A percentile compares a stretch with the other conserved stretches of the same genome.
phyloP scores from a whole-genome alignment of 306 rosid genomes.

The Cicer arietinum region DNA sequence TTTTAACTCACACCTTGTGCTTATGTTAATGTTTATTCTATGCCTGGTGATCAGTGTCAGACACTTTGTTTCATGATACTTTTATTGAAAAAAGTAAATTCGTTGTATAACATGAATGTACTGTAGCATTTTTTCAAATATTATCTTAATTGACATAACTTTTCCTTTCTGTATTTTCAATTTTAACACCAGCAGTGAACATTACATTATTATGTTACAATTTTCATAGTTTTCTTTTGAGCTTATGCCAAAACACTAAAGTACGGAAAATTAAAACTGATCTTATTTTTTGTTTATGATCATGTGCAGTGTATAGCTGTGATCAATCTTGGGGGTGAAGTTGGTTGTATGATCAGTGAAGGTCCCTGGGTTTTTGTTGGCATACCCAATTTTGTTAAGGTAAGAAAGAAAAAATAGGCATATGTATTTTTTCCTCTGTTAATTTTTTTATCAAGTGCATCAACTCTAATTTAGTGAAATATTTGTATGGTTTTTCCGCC shows the following conservation, averaged over 20 bases:
- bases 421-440: constrained; percentile 8
- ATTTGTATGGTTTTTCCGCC: not conserved
- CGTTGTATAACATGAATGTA: not conserved
- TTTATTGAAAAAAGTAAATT: constrained; percentile 12
- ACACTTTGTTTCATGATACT: not conserved
- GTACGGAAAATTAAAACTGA: constrained; percentile 19
- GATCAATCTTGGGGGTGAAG: constrained; percentile 81
- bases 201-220: not conserved
- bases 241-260: not conserved
- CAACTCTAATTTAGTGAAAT: constrained; percentile 25
- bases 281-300: constrained; percentile 35
- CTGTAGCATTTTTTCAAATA: not conserved
- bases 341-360: constrained; percentile 92
- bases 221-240: not conserved
- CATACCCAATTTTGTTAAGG: constrained; percentile 81
- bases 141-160: not conserved
- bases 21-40: constrained; percentile 8
- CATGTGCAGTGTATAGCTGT: constrained; percentile 69
- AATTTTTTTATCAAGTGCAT: constrained; percentile 10
- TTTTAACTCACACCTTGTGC: not conserved
- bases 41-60: not conserved
- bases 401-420: constrained; percentile 42
- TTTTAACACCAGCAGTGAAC: constrained; percentile 35
- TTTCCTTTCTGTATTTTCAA: not conserved
- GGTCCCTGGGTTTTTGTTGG: constrained; percentile 99